Conservation (phyloP, 257 asterid species). For the Ophiorrhiza pumila region DNA sequence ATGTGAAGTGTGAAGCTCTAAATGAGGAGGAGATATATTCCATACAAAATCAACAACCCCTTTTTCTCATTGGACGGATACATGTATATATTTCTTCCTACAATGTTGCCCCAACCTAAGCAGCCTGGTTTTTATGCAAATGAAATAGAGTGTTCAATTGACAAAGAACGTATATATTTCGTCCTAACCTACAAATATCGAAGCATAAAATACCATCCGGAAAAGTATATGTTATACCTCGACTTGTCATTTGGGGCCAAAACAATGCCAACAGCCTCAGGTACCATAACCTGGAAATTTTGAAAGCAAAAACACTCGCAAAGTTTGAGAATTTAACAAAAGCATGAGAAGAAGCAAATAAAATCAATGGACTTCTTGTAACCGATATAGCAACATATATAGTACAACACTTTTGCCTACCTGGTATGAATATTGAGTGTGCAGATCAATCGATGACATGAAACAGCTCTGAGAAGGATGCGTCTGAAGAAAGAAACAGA, state of each 20-base stretch:
- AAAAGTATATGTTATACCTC: constrained; percentile 30
- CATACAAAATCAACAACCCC: too few relatives aligned
- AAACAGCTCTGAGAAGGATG: constrained; percentile 57
- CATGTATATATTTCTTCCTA: too few relatives aligned
- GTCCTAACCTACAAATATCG: too few relatives aligned
- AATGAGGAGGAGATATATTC: too few relatives aligned
- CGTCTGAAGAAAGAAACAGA: constrained; percentile 30
- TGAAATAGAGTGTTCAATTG: too few relatives aligned
- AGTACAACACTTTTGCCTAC: constrained; percentile 12
- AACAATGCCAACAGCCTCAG: constrained; percentile 55
- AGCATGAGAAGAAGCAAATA: neutral
- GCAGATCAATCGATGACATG: constrained; percentile 51
- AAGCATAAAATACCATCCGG: too few relatives aligned
- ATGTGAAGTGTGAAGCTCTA: too few relatives aligned
- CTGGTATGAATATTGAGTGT: constrained; percentile 50
- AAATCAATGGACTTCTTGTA: neutral
- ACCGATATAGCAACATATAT: neutral
- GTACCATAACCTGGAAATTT: constrained; percentile 44
- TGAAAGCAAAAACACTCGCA: neutral
- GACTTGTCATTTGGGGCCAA: constrained; percentile 47
- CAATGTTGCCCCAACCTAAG: too few relatives aligned
- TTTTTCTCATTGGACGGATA: too few relatives aligned
- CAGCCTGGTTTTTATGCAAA: too few relatives aligned
- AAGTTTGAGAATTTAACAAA: neutral
- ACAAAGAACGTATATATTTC: too few relatives aligned